These are phyloP conservation scores for Metarhizium anisopliae DNA, from an alignment of 2,329 filamentous ascomycete species.

Conservation along the genomic window DNA sequence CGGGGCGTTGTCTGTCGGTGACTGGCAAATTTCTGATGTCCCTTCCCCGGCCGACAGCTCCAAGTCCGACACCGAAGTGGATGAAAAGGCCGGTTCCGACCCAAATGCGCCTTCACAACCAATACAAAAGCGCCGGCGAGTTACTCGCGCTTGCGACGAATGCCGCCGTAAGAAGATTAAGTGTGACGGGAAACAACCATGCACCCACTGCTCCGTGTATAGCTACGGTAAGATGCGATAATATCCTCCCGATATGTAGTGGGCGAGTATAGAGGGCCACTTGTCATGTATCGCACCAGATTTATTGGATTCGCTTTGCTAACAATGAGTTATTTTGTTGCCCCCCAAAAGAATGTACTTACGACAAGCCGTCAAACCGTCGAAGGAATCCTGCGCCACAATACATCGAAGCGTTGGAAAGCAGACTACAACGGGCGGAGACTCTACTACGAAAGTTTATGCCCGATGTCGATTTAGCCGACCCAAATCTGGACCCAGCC, in stretches of 20 bases:
- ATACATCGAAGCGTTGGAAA: constrained; percentile 85
- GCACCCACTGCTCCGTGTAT: constrained; percentile 95
- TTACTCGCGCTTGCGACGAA: constrained; percentile 75
- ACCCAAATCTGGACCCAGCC: constrained; percentile 71
- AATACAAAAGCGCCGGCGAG: constrained; percentile 67
- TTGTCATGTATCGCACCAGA: not conserved
- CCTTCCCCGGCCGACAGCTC: constrained; percentile 33
- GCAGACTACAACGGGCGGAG: constrained; percentile 74
- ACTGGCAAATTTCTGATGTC: constrained; percentile 26
- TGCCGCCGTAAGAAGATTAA: constrained; percentile 83
- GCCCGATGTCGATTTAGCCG: constrained; percentile 76
- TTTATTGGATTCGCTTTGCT: not conserved
- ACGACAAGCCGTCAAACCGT: constrained; percentile 89
- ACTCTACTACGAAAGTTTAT: constrained; percentile 68
- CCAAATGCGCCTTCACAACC: constrained; percentile 39
- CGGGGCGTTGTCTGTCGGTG: constrained; percentile 23
- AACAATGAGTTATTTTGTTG: not conserved
- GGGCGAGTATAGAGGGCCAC: not conserved
- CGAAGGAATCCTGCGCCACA: constrained; percentile 84
- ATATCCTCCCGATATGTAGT: not conserved
- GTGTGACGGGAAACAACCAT: constrained; percentile 78
- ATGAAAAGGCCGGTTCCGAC: constrained; percentile 24
- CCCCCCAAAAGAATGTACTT: constrained; percentile 68
- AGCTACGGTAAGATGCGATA: constrained; percentile 68
- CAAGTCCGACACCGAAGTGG: constrained; percentile 31